Percentiles rank a stretch among this genome's conserved stretches.
Conservation (phyloP, 441 rosid genomes). For the Euphorbia schlechtendalii region DNA sequence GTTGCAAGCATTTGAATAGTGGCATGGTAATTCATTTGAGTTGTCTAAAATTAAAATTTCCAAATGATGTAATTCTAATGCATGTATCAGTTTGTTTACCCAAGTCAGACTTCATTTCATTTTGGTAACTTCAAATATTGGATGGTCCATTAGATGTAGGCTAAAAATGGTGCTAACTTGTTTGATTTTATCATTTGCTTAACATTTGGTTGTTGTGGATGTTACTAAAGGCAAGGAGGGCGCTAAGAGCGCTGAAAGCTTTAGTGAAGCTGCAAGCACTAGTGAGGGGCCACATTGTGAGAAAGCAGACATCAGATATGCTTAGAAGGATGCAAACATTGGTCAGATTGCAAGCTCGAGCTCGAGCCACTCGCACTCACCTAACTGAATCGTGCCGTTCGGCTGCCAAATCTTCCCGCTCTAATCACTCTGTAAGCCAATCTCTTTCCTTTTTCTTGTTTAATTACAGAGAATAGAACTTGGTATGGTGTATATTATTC, state of each 20-base stretch:
- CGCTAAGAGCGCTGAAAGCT: constrained; percentile 79
- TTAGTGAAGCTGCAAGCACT: constrained; percentile 91
- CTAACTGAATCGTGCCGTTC: constrained; percentile 56
- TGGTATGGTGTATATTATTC: not conserved
- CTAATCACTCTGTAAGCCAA: constrained; percentile 52
- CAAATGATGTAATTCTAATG: not conserved
- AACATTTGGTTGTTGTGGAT: not conserved
- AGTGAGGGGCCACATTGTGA: constrained; percentile 83
- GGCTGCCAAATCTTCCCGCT: constrained; percentile 50
- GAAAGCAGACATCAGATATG: constrained; percentile 65
- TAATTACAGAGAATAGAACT: constrained; percentile 6
- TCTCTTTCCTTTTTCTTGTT: constrained; percentile 15
- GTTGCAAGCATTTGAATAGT: not conserved
- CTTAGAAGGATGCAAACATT: constrained; percentile 72
- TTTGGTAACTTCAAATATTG: not conserved
- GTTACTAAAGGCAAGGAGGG: constrained; percentile 65
- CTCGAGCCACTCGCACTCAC: constrained; percentile 50
- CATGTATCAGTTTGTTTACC: not conserved
- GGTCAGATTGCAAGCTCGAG: constrained; percentile 65
- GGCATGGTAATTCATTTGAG: no score
- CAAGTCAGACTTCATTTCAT: not conserved
- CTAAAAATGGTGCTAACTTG: not conserved
- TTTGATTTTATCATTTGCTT: not conserved
- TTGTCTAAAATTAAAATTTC: not conserved
- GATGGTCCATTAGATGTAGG: constrained; percentile 9